Evolutionary conservation across 2,329 filamentous ascomycete genomes (phyloP), one percentile per base, ranked within the genome.

Genomic region (Colletotrichum tofieldiae): DNA sequence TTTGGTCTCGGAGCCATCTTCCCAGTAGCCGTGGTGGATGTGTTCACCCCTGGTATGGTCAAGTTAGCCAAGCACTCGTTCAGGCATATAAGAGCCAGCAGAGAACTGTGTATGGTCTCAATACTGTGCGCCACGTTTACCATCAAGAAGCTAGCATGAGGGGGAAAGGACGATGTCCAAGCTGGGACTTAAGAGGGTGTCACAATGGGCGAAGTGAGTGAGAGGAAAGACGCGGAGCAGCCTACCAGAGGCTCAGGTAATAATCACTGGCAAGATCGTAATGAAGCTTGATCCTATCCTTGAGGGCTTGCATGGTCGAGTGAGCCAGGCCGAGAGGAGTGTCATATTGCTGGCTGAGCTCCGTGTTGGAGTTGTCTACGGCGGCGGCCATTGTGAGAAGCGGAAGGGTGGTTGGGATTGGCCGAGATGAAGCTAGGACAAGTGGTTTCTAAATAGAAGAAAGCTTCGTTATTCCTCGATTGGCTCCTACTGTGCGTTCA

Each of bases 11-110:
- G 76, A 81, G 60, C 78, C 77, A 3, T 84, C 83, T 32, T 86
- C 84, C 83, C 89, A 91, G 78, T 91, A 90, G 65, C 89, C 89
- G 74, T 91, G 89, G 77, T 91, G 89, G 77, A 91, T 91, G 76
- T 91, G 89, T 77, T 90, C 88, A 65, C 89, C 89, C 88, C 88
- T 90, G 59, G 20, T 7, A 23, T 29, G 9, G 26, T 29, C 35
- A 71, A n/a, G 49, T 72, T 45, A 68, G 69, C 45, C 29, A 54
- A n/a, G 29, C 32, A 23, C 11, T 18, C n/a, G 14, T 41, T 18
- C 26, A 29, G 18, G 18, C 14, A 29, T 5, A 11, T 26, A 23
- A 35, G 35, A 41, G 16, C 14, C 14, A 18, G 14, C 14, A 5
- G 20, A 37, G 14, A 2, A 20, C 23, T 41, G 35, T 26, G 35